These are phyloP conservation scores for Maudiozyma barnettii DNA, from an alignment of 805 yeast genomes.

Conservation along the genomic window DNA sequence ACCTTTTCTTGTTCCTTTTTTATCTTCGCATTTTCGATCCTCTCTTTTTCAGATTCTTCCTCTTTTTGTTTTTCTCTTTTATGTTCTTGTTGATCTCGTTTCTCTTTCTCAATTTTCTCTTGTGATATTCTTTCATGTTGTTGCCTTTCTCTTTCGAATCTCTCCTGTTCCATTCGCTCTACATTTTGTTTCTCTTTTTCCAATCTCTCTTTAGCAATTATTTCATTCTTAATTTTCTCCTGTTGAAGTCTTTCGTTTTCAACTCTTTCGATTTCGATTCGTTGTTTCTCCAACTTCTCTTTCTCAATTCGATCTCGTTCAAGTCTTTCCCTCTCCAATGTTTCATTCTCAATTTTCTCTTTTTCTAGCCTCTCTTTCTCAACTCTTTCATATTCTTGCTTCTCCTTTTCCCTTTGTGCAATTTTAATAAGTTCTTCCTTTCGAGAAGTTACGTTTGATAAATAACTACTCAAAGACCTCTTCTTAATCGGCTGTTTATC, in stretches of 20 bases:
- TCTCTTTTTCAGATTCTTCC: constrained; percentile 1
- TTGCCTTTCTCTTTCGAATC: not conserved
- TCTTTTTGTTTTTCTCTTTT: not conserved
- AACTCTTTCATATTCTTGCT: not conserved
- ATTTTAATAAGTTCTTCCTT: constrained; percentile 23
- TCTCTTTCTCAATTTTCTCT: not conserved
- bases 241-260: not conserved
- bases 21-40: not conserved
- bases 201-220: not conserved
- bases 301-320: not conserved
- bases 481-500: constrained; percentile 15
- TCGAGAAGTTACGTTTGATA: constrained; percentile 24
- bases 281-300: not conserved
- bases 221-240: not conserved
- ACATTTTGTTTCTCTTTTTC: not conserved
- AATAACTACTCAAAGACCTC: constrained; percentile 27
- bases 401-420: constrained; percentile 5
- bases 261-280: not conserved
- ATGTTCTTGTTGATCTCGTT: not conserved
- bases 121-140: not conserved
- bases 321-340: not conserved
- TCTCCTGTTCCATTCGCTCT: not conserved
- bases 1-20: not conserved
- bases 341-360: not conserved
- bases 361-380: constrained; percentile 1